Conservation (phyloP, 176 grass and related monocot genomes). For the Oryza rufipogon region DNA sequence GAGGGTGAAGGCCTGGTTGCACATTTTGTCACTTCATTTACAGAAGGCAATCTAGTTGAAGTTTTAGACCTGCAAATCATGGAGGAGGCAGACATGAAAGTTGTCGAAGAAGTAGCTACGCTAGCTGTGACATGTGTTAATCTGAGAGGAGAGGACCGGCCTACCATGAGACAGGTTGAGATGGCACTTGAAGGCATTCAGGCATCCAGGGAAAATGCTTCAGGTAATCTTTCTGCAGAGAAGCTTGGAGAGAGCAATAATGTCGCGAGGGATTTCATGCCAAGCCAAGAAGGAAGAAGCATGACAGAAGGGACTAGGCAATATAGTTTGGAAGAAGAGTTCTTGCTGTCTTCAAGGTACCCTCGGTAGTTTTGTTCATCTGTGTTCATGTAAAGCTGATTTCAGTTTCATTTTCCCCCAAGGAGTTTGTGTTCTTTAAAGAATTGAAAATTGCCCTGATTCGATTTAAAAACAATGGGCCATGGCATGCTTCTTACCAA, state of each 20-base stretch:
- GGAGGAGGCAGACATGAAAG: not conserved
- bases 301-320: not conserved
- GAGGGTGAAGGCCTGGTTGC: not conserved
- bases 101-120: not conserved
- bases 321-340: constrained; percentile 19
- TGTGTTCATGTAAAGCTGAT: not conserved
- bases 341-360: not conserved
- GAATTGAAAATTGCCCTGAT: not conserved
- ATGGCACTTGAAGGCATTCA: not conserved
- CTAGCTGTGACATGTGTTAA: constrained; percentile 13
- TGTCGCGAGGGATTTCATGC: too few relatives aligned
- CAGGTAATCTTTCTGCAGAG: too few relatives aligned
- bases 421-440: not conserved
- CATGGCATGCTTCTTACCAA: not conserved
- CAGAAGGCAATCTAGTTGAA: not conserved
- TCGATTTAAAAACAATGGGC: not conserved
- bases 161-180: constrained; percentile 16
- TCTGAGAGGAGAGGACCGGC: constrained; percentile 37
- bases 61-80: not conserved
- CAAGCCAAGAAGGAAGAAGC: not conserved
- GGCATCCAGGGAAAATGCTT: not conserved
- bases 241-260: not conserved
- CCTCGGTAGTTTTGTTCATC: constrained; percentile 4
- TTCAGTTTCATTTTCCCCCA: not conserved
- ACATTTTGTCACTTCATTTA: not conserved